These are phyloP conservation scores for Malus hybrid DNA, from an alignment of 331 rosid species.

Conservation along the genomic window DNA sequence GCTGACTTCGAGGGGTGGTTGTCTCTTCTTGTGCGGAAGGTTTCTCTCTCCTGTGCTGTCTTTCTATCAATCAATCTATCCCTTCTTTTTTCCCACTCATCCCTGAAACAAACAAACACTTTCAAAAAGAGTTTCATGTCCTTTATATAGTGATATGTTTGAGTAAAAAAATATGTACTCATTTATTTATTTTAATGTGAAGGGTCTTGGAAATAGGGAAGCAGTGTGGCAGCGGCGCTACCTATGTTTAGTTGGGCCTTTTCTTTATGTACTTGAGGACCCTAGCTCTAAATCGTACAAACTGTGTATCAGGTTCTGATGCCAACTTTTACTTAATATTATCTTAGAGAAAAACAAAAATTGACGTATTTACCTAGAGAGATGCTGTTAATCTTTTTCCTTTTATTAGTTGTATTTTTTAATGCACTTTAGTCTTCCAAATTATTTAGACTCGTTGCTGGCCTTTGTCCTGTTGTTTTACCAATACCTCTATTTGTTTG, in stretches of 20 bases:
- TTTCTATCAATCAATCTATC: neutral
- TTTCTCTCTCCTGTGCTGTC: conserved; percentile 20
- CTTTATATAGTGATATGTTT: neutral
- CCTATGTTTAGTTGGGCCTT: conserved; percentile 82
- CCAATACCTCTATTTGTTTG: neutral
- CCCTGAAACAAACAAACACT: neutral
- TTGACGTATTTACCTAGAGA: neutral
- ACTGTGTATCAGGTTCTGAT: conserved; percentile 65
- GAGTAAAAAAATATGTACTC: neutral
- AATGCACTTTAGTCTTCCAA: neutral
- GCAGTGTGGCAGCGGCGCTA: conserved; percentile 92
- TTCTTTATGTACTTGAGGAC: conserved; percentile 76
- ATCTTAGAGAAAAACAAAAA: neutral
- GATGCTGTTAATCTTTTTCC: neutral
- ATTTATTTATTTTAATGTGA: conserved; percentile 6
- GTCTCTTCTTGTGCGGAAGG: conserved; percentile 81
- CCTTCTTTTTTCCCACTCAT: neutral
- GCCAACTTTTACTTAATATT: conserved; percentile 9
- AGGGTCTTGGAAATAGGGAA: conserved; percentile 97
- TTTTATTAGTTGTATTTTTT: neutral
- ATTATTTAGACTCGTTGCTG: neutral
- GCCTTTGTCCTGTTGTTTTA: neutral
- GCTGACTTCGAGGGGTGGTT: conserved; percentile 97
- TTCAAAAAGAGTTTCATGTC: neutral
- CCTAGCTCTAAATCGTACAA: conserved; percentile 83